Conservation (phyloP, 75 land plant genomes). For the Larix kaempferi region DNA sequence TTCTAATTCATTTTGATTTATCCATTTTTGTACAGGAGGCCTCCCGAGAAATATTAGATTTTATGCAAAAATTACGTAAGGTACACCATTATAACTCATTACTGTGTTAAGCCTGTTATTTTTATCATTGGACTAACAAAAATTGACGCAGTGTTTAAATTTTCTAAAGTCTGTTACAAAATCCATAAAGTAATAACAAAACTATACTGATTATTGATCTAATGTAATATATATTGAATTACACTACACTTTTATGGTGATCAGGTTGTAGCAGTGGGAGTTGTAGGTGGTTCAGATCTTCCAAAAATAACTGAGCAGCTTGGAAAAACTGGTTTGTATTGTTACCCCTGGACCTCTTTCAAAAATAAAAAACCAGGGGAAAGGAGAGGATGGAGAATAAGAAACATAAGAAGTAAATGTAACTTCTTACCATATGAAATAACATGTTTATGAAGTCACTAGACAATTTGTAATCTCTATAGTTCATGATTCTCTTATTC, state of each 20-base stretch:
- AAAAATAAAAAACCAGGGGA: background rate
- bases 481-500: conserved; percentile 10
- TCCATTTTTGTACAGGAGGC: conserved; percentile 37
- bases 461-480: conserved; percentile 1
- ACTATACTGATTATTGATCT: background rate
- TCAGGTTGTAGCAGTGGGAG: conserved; percentile 87
- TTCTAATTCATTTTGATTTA: background rate
- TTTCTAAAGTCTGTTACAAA: background rate
- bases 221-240: background rate
- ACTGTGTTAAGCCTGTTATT: background rate
- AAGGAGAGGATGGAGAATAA: background rate
- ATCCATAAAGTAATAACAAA: background rate
- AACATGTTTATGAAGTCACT: background rate
- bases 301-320: conserved; percentile 91
- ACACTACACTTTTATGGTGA: conserved; percentile 1
- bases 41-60: conserved; percentile 72
- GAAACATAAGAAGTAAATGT: background rate
- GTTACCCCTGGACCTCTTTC: background rate
- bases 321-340: conserved; percentile 62
- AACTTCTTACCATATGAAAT: conserved; percentile 5
- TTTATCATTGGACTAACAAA: background rate
- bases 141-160: background rate
- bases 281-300: conserved; percentile 97
- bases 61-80: conserved; percentile 76
- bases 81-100: conserved; percentile 23